Evolutionary conservation across 345 rosid genomes (phyloP), one percentile per base, ranked within the genome.

Genomic region (Gossypium herbaceum): DNA sequence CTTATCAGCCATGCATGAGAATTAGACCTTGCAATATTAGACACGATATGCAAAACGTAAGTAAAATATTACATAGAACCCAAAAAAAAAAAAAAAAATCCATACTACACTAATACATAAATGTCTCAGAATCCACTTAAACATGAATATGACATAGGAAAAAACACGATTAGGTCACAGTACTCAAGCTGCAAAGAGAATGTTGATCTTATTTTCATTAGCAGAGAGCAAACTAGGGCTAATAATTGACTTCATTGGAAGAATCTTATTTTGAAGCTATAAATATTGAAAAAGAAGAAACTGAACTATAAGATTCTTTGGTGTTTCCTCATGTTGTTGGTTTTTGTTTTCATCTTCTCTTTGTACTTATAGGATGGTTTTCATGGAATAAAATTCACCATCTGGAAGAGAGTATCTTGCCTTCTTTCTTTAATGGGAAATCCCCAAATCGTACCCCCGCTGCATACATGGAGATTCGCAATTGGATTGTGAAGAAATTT

Each of bases 401-500:
- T 57, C 90, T 96, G 44, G 99, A 96, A 84, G 98, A 96, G 88
- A 88, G 86, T 78, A 75, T 85, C 25, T 39, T 93, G 78, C 86
- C 97, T 69, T 86, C 97, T 60, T 93, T 96, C 85, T 96, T 96
- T 73, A 88, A 87, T 66, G 95, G 97, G 60, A 93, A 93, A 84
- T 77, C 88, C 73, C 79, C 85, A 54, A 81, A 75, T 22, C 90
- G 94, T 73, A 88, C 91, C 60, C 84, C 91, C 79, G 90, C 85
- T 68, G 71, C 84, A 12, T 96, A 93, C 75, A 78, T 81, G 85
- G 91, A 88, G 79, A 96, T 96, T 81, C 92, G 99, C 27, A 88
- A 96, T 50, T 89, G 91, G 94, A 88, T 96, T 82, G 34, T 93
- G 85, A 86, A 82, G 86, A 93, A 86, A 81, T 96, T 96, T 80